Evolutionary conservation across 2,329 filamentous ascomycete genomes (phyloP), one percentile per base, ranked within the genome.

Genomic region (Nemania abortiva): DNA sequence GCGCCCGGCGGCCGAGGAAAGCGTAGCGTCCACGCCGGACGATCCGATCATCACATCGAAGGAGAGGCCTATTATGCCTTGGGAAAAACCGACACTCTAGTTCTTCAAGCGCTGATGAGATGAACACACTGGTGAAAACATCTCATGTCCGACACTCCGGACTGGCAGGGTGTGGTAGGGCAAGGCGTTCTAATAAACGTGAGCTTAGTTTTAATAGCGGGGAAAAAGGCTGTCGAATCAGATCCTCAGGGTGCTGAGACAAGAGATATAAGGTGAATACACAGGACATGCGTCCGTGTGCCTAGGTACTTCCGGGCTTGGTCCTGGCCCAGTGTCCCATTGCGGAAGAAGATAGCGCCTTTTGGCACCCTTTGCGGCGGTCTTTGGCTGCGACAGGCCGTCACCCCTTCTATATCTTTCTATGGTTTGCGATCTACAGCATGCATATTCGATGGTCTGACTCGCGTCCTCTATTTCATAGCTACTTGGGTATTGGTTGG

Each of bases 381-480:
- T 55, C 50, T 65, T 64, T 67, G 42, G 57, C 53, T 53, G 54
- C 64, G 50, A 69, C 60, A 63, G 55, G 45, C 62, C 58, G 59
- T 62, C 24, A 31, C 57, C 42, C 39, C 34, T 63, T 63, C 59
- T 50, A 31, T 53, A 59, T 42, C 10, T 52, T 60, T 54, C 58
- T 39, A 66, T 52, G 71, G 69, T 70, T 70, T 72, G 70, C 68
- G 68, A 66, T 71, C 69, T 66, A 67, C 64, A 65, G 66, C 65
- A 65, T 71, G 72, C 72, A 74, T 65, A 72, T 73, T 69, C 52
- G 60, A 71, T 61, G 59, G 66, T 57, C 66, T 65, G 63, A 69
- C 47, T 59, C 49, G 37, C 55, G 20, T 55, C 34, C 54, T n/a
- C 49, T 29, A 53, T 57, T 47, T 47, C 50, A 57, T 45, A 50